These are phyloP conservation scores for Fusarium sp. DNA, from an alignment of 2,329 filamentous ascomycete species.

Conservation along the genomic window DNA sequence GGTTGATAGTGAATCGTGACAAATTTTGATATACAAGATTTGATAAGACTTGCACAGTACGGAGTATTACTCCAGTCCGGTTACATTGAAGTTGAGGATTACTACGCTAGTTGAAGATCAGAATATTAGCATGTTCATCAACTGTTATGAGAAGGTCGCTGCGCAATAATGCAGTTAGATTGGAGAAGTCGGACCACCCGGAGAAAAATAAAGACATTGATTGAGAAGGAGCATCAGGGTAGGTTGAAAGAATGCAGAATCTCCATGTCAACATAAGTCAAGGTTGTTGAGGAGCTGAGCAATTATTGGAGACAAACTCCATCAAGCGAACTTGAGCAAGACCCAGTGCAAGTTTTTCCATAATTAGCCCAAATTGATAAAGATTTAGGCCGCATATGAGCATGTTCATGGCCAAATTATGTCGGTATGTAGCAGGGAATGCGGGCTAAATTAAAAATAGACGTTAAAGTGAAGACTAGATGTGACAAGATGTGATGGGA, in stretches of 20 bases:
- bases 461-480: conserved; percentile 18
- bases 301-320: conserved; percentile 17
- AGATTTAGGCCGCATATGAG: conserved; percentile 24
- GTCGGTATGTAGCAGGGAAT: conserved; percentile 23
- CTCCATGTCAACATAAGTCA: conserved; percentile 20
- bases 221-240: conserved; percentile 14
- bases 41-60: background rate
- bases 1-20: background rate
- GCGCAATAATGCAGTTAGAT: conserved; percentile 11
- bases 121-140: conserved; percentile 2
- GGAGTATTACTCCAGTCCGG: background rate
- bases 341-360: conserved; percentile 28
- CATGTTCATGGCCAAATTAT: conserved; percentile 36
- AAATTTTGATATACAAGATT: background rate
- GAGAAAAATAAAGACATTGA: conserved; percentile 7
- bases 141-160: conserved; percentile 10
- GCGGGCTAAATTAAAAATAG: conserved; percentile 54
- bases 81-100: conserved; percentile 9
- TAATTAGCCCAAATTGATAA: conserved; percentile 40
- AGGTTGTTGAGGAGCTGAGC: conserved; percentile 21
- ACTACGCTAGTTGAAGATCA: conserved; percentile 12
- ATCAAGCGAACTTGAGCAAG: conserved; percentile 7
- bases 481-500: conserved; percentile 40
- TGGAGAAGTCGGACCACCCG: conserved; percentile 30
- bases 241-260: conserved; percentile 21